Percentiles rank a stretch among this genome's conserved stretches.
phyloP scores from a whole-genome alignment of 1,284 basidiomycete genomes.

The Grifola frondosa region DNA sequence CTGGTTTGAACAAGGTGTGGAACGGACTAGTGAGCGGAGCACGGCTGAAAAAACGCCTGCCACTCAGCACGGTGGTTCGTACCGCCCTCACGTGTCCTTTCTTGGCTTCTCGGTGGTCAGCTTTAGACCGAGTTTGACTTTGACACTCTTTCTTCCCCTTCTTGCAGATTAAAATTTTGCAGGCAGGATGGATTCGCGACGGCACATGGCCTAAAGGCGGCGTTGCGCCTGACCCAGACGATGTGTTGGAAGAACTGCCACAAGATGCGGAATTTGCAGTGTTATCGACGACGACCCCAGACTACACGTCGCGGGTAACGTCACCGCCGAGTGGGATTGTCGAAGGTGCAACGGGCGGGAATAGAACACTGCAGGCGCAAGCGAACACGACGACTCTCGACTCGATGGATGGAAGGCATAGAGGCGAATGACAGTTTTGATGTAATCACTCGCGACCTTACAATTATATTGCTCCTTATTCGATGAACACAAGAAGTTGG shows the following conservation, averaged over 20 bases:
- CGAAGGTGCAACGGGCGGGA: no score
- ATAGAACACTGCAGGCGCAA: no score
- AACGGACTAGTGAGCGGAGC: slow-evolving; percentile 56
- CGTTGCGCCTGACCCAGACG: slow-evolving; percentile 57
- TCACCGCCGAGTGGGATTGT: no score
- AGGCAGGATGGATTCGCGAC: slow-evolving; percentile 72
- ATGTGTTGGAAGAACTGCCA: slow-evolving; percentile 30
- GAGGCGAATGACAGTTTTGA: no score
- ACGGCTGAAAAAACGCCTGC: slow-evolving; percentile 54
- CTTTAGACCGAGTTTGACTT: slow-evolving; percentile 14
- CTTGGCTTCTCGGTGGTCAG: neutral
- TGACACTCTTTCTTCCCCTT: no score
- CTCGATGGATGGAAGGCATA: no score
- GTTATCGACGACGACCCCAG: slow-evolving; percentile 7
- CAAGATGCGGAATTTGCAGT: neutral
- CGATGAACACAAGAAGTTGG: no score
- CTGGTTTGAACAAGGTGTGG: slow-evolving; percentile 62
- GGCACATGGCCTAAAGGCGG: slow-evolving; percentile 69
- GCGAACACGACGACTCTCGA: no score
- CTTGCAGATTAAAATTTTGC: slow-evolving; percentile 63
- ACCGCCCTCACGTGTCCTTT: neutral
- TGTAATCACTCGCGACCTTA: no score
- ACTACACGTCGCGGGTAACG: neutral
- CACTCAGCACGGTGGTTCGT: slow-evolving; percentile 63
- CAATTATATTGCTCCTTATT: no score